Evolutionary conservation across 805 yeast genomes (phyloP).

Genomic region (Starmerella potacharoeniae): DNA sequence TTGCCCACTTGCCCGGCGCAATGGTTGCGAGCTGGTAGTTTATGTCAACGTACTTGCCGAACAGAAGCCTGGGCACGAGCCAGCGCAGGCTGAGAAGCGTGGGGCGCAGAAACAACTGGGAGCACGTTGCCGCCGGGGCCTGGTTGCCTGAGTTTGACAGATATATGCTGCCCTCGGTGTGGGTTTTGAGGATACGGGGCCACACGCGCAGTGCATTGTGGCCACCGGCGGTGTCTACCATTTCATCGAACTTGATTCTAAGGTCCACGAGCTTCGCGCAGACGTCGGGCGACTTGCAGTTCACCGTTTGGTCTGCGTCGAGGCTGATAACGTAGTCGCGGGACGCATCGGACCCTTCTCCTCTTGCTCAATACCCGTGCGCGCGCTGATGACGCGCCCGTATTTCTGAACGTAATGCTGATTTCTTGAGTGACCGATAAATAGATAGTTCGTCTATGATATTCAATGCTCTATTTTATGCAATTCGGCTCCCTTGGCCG

Average conservation of each 20-base stretch:
- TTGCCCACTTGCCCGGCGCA: background rate
- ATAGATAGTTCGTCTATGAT: too few relatives aligned
- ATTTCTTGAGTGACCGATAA: too few relatives aligned
- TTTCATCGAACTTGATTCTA: conserved; percentile 38
- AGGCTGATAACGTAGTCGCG: conserved; percentile 33
- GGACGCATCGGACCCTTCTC: conserved; percentile 41
- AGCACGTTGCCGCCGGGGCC: background rate
- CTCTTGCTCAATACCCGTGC: too few relatives aligned
- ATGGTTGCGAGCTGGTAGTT: background rate
- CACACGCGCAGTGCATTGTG: conserved; percentile 37
- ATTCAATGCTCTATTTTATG: background rate
- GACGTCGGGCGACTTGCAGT: conserved; percentile 18
- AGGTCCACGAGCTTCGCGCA: conserved; percentile 1
- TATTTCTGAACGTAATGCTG: too few relatives aligned
- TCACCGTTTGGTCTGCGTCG: conserved; percentile 44
- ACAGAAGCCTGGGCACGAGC: background rate
- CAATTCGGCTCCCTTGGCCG: too few relatives aligned
- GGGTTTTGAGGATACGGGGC: conserved; percentile 33
- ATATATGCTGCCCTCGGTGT: background rate
- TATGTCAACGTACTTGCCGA: background rate
- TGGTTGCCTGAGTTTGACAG: background rate
- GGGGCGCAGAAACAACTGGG: background rate
- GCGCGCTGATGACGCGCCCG: too few relatives aligned
- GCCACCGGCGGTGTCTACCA: conserved; percentile 58
- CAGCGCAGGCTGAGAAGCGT: background rate